A percentile compares a stretch with the other conserved stretches of the same genome.
phyloP scores from a whole-genome alignment of 805 yeast species.

The Blastobotrys peoriensis region DNA sequence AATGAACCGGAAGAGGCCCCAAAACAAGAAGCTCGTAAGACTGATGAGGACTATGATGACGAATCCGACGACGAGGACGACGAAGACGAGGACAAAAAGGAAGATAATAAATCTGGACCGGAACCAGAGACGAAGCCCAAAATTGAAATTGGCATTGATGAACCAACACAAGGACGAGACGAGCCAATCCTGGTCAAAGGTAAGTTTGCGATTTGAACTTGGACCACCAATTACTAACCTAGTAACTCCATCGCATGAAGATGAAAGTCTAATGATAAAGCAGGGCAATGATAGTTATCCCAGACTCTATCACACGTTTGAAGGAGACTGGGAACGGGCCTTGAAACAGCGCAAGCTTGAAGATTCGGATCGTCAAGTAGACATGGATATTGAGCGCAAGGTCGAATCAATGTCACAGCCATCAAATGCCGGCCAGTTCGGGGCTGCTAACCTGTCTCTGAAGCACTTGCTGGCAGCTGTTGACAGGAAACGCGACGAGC shows the following conservation, averaged over 20 bases:
- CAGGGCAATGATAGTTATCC: slow-evolving; percentile 31
- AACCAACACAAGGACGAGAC: neutral
- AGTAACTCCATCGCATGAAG: slow-evolving; percentile 25
- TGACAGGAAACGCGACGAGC: slow-evolving; percentile 70
- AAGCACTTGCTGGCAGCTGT: slow-evolving; percentile 76
- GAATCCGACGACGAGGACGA: slow-evolving; percentile 36
- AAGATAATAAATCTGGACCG: slow-evolving; percentile 27
- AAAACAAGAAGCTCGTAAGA: slow-evolving; percentile 10
- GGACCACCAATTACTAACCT: slow-evolving; percentile 19
- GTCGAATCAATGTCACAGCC: slow-evolving; percentile 3
- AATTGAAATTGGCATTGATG: neutral
- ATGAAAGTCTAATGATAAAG: slow-evolving; percentile 13
- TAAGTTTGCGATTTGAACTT: neutral
- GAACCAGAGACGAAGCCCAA: slow-evolving; percentile 5
- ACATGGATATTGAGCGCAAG: slow-evolving; percentile 11
- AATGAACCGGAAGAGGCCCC: slow-evolving; percentile 1
- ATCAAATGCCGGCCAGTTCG: slow-evolving; percentile 41
- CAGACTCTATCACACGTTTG: slow-evolving; percentile 61
- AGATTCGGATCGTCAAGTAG: slow-evolving; percentile 67
- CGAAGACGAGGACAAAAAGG: slow-evolving; percentile 24
- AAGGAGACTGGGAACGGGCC: slow-evolving; percentile 64
- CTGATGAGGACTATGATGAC: slow-evolving; percentile 34
- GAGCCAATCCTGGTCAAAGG: slow-evolving; percentile 1
- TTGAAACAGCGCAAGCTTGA: slow-evolving; percentile 71
- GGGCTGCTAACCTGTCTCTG: slow-evolving; percentile 71